These are phyloP conservation scores for Simmondsia chinensis DNA, from an alignment of 148 eudicot genomes.

Conservation along the genomic window DNA sequence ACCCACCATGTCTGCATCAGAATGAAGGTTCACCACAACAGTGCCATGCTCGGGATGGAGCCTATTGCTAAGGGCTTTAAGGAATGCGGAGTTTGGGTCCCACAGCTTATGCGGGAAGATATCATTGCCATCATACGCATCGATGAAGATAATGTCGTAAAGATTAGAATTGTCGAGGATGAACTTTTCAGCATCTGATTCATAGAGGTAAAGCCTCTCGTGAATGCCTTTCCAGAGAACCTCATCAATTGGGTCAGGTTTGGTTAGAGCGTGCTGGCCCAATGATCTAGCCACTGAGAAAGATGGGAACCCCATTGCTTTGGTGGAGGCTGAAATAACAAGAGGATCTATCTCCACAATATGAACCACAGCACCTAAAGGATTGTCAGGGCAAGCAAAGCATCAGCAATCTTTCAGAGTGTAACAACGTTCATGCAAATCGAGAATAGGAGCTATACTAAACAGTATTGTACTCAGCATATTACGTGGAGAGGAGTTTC, in stretches of 20 bases:
- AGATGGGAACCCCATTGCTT: conserved; percentile 91
- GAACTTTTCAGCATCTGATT: conserved; percentile 81
- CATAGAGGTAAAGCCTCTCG: conserved; percentile 71
- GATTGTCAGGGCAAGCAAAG: neutral
- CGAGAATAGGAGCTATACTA: too few relatives aligned
- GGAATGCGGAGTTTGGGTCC: conserved; percentile 79
- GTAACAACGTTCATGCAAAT: too few relatives aligned
- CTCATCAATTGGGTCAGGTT: conserved; percentile 34
- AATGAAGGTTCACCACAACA: conserved; percentile 90
- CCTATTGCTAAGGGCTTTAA: conserved; percentile 39
- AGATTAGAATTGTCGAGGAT: conserved; percentile 28
- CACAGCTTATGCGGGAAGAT: conserved; percentile 76
- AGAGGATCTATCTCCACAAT: conserved; percentile 86
- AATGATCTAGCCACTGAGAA: conserved; percentile 39
- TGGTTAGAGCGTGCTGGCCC: conserved; percentile 33
- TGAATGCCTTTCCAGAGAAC: conserved; percentile 84
- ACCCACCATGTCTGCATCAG: conserved; percentile 35
- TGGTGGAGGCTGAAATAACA: conserved; percentile 69
- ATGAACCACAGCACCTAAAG: conserved; percentile 74
- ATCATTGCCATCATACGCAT: conserved; percentile 90
- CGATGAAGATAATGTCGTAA: conserved; percentile 82
- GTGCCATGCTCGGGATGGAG: conserved; percentile 91
- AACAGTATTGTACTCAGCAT: too few relatives aligned
- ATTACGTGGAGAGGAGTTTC: too few relatives aligned
- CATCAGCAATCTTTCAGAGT: neutral